phyloP scores from a whole-genome alignment of 345 rosid genomes.

The Isatis tinctoria region DNA sequence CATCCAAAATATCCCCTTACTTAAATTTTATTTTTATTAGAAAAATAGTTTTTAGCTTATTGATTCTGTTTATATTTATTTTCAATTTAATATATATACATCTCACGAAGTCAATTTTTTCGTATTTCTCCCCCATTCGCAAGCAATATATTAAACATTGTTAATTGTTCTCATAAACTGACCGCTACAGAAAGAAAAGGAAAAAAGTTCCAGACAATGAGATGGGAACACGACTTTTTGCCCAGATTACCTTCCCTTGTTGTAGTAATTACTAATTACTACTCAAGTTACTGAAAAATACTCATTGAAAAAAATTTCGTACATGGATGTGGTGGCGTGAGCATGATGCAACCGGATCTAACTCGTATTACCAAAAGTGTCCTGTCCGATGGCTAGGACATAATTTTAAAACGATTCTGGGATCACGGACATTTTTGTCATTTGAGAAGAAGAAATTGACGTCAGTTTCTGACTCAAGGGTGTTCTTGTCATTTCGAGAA shows the following conservation, averaged over 20 bases:
- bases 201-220: not conserved
- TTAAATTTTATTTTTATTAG: too few relatives aligned
- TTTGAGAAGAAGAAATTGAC: not conserved
- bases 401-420: not conserved
- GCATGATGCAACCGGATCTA: not conserved
- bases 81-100: not conserved
- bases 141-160: not conserved
- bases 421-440: not conserved
- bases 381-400: not conserved
- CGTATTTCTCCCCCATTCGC: not conserved
- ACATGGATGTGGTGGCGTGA: not conserved
- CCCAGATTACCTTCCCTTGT: not conserved
- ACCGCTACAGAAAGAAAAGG: not conserved
- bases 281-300: not conserved
- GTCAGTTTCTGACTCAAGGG: not conserved
- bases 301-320: not conserved
- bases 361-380: not conserved
- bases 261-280: not conserved
- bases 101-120: not conserved
- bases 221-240: conserved; percentile 1
- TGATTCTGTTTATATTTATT: not conserved
- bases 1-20: too few relatives aligned
- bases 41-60: not conserved
- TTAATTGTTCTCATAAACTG: not conserved
- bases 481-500: too few relatives aligned